Percentiles rank a stretch among this genome's conserved stretches.
Evolutionary conservation across 2,329 filamentous ascomycete genomes (phyloP).

Genomic region (Phoma sp.): DNA sequence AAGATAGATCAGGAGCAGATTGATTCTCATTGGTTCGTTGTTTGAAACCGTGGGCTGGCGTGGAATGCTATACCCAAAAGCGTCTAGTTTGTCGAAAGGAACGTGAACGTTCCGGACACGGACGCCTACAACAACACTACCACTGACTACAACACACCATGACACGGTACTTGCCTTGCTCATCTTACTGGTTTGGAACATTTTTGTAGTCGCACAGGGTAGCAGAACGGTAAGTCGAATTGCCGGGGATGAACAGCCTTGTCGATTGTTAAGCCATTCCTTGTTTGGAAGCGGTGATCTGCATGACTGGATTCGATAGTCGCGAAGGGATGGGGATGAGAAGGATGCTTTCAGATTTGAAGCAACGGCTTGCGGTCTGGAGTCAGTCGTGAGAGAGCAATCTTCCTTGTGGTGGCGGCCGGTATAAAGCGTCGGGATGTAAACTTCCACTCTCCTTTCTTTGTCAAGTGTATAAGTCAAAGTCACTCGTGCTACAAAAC

Average conservation of each 20-base stretch:
- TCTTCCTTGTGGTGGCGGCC: not conserved
- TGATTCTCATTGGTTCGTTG: slow-evolving; percentile 1
- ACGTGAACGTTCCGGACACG: slow-evolving; percentile 9
- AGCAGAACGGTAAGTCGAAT: slow-evolving; percentile 5
- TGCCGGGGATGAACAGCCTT: slow-evolving; percentile 8
- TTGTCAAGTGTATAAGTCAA: not conserved
- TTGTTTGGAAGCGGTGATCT: slow-evolving; percentile 4
- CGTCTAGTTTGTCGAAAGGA: slow-evolving; percentile 4
- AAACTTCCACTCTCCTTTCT: not conserved
- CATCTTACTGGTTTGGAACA: slow-evolving; percentile 4
- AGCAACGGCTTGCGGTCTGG: not conserved
- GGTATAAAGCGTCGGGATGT: not conserved
- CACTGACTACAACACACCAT: not conserved
- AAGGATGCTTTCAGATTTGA: not conserved
- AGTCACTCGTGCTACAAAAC: slow-evolving; percentile 6
- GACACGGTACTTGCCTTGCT: slow-evolving; percentile 6
- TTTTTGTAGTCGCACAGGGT: not conserved
- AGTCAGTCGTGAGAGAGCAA: not conserved
- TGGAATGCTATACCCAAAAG: slow-evolving; percentile 2
- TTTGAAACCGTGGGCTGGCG: not conserved
- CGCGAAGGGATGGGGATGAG: not conserved
- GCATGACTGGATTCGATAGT: not conserved
- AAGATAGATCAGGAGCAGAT: not conserved
- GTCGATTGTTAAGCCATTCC: too few relatives aligned
- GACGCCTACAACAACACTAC: slow-evolving; percentile 1